A percentile compares a stretch with the other conserved stretches of the same genome.
Conservation (phyloP, 169 alveolate genomes). For the Plasmodium inui region DNA sequence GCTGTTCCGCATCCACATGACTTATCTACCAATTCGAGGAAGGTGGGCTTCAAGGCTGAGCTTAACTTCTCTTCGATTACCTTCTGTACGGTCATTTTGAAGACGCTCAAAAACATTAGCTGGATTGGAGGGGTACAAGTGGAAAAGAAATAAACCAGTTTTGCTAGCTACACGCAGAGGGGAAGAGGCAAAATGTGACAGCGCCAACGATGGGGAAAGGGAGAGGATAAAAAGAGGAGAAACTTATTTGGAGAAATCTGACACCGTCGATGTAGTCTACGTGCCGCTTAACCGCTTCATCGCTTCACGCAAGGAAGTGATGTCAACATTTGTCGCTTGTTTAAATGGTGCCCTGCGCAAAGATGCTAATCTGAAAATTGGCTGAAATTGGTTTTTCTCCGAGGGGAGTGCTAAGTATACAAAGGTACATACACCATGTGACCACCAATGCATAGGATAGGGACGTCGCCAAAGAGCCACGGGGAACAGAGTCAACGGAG, state of each 20-base stretch:
- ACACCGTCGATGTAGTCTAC: not conserved
- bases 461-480: not conserved
- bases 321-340: no score
- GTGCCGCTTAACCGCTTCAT: not conserved
- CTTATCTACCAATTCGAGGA: constrained; percentile 85
- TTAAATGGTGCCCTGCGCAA: not conserved
- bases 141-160: not conserved
- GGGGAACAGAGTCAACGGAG: not conserved
- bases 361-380: not conserved
- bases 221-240: not conserved
- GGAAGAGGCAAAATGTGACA: not conserved
- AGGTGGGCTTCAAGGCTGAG: constrained; percentile 83
- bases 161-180: not conserved
- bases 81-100: constrained; percentile 69
- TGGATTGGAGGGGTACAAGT: not conserved
- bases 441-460: not conserved
- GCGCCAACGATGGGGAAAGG: not conserved
- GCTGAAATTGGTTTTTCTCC: not conserved
- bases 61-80: constrained; percentile 84
- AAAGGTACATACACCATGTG: not conserved
- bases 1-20: constrained; percentile 90
- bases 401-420: not conserved
- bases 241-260: not conserved
- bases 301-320: not conserved
- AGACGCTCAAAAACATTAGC: constrained; percentile 32